Evolutionary conservation across 805 yeast genomes (phyloP).

Genomic region (Priceomyces castillae): DNA sequence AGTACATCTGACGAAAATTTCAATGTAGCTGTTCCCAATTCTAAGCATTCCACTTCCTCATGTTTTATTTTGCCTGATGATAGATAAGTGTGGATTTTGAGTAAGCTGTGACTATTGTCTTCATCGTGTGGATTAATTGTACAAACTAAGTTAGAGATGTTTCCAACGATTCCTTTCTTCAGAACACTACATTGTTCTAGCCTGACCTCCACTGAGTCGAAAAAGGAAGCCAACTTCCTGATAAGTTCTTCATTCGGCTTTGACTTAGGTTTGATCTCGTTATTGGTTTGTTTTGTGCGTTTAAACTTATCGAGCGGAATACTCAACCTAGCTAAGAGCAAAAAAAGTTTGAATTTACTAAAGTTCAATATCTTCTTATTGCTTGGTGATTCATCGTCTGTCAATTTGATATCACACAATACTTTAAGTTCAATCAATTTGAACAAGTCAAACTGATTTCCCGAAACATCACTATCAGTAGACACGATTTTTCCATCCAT

Average conservation of each 20-base stretch:
- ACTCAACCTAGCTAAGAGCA: background rate
- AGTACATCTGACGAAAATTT: slow-evolving; percentile 21
- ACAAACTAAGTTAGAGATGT: slow-evolving; percentile 21
- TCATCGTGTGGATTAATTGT: slow-evolving; percentile 11
- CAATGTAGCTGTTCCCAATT: slow-evolving; percentile 35
- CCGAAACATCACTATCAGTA: slow-evolving; percentile 5
- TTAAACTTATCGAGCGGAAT: background rate
- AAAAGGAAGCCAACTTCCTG: slow-evolving; percentile 9
- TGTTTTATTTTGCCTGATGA: slow-evolving; percentile 30
- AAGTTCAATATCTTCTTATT: background rate
- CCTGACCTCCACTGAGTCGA: slow-evolving; percentile 14
- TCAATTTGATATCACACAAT: slow-evolving; percentile 12
- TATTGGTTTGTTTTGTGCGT: background rate
- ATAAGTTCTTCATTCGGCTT: background rate
- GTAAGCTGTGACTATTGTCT: slow-evolving; percentile 3
- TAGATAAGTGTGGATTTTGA: slow-evolving; percentile 21
- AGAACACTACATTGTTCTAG: slow-evolving; percentile 26
- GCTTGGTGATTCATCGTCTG: background rate
- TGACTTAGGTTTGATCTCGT: background rate
- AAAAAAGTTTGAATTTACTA: background rate
- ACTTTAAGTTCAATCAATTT: slow-evolving; percentile 24
- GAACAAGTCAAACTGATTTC: slow-evolving; percentile 11
- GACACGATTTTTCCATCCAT: slow-evolving; percentile 19
- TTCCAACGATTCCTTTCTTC: slow-evolving; percentile 14
- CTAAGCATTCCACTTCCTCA: slow-evolving; percentile 28